These are phyloP conservation scores for Besnoitia besnoiti DNA, from an alignment of 169 alveolate genomes.

Conservation along the genomic window DNA sequence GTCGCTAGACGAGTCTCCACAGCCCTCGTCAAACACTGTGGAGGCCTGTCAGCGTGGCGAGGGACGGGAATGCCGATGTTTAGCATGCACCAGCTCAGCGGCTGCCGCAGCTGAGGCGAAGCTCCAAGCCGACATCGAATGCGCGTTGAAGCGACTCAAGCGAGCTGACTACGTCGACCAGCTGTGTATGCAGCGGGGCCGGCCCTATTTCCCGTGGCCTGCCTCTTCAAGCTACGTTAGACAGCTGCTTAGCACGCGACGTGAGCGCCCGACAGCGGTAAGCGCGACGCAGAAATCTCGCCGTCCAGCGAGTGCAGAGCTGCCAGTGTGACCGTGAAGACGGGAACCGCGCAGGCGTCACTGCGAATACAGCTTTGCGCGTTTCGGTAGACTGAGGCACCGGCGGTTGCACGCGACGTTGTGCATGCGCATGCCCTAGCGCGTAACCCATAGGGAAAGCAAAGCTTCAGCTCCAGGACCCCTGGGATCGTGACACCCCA, in stretches of 20 bases:
- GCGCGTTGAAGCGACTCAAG: not conserved
- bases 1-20: too few relatives aligned
- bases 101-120: not conserved
- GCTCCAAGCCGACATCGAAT: not conserved
- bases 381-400: too few relatives aligned
- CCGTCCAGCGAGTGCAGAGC: too few relatives aligned
- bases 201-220: constrained; percentile 1
- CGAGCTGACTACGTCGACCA: constrained; percentile 20
- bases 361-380: too few relatives aligned
- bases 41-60: not conserved
- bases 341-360: too few relatives aligned
- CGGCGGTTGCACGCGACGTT: too few relatives aligned
- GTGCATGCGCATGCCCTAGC: too few relatives aligned
- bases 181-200: constrained; percentile 15
- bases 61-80: not conserved
- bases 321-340: too few relatives aligned
- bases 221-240: constrained; percentile 1
- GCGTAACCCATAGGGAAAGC: too few relatives aligned
- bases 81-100: not conserved
- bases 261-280: not conserved
- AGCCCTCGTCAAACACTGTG: not conserved
- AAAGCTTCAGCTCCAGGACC: too few relatives aligned
- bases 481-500: too few relatives aligned
- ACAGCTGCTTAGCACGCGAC: not conserved
- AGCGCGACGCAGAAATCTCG: too few relatives aligned